Evolutionary conservation across 371 early-diverging fungal genomes (phyloP).

Genomic region (Circinella minor): DNA sequence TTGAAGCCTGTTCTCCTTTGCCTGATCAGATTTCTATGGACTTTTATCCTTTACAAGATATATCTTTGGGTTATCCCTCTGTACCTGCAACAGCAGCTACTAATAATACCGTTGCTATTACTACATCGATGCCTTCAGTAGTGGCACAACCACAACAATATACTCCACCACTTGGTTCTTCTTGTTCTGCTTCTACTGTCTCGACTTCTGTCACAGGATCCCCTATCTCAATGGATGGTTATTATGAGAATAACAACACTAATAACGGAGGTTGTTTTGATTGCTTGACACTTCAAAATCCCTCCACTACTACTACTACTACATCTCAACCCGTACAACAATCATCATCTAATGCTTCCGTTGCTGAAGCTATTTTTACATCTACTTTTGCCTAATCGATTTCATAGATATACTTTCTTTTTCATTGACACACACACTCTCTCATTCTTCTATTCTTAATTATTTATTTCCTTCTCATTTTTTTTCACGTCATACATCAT

Average conservation of each 20-base stretch:
- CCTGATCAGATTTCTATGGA: conserved; percentile 22
- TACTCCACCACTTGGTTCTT: conserved; percentile 37
- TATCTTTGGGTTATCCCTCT: conserved; percentile 19
- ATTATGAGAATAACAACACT: conserved; percentile 20
- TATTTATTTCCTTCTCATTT: neutral
- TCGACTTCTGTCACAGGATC: conserved; percentile 29
- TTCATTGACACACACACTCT: neutral
- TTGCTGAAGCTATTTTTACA: conserved; percentile 3
- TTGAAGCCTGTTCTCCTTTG: conserved; percentile 22
- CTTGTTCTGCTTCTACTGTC: conserved; percentile 30
- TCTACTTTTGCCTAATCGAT: conserved; percentile 7
- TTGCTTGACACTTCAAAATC: conserved; percentile 8
- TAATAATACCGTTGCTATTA: too few species aligned
- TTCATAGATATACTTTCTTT: neutral
- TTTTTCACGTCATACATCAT: neutral
- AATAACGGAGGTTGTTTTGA: conserved; percentile 4
- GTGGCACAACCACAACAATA: conserved; percentile 18
- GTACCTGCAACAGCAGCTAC: neutral
- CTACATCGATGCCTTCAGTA: too few species aligned
- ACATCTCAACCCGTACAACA: conserved; percentile 15
- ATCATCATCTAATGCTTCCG: neutral
- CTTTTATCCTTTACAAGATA: conserved; percentile 24
- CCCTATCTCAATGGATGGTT: conserved; percentile 29
- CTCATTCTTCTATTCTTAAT: neutral
- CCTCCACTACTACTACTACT: conserved; percentile 19